phyloP scores from a whole-genome alignment of 2,329 filamentous ascomycete species.

The Fusarium anthophilum region DNA sequence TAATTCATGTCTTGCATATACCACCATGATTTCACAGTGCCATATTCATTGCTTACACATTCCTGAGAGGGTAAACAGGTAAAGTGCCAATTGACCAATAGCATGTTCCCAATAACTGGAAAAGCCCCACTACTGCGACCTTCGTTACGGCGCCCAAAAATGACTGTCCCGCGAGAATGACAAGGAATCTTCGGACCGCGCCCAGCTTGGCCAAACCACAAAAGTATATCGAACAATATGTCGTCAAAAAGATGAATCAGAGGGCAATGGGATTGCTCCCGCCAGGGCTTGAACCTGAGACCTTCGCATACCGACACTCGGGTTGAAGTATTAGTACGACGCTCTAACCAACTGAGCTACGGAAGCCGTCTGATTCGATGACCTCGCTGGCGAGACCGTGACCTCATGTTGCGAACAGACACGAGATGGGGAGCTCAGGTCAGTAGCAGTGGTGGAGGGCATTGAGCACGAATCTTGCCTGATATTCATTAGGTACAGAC shows the following conservation, averaged over 20 bases:
- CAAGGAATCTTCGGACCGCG: not conserved
- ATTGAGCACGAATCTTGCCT: too few species aligned
- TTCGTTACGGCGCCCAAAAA: not conserved
- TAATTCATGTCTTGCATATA: fast-evolving
- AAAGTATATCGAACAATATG: too few species aligned
- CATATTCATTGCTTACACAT: not conserved
- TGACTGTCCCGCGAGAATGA: not conserved
- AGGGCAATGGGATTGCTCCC: not conserved
- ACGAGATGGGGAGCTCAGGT: not conserved
- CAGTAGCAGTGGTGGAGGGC: fast-evolving
- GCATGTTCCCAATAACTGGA: too few species aligned
- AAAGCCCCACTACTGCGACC: not conserved
- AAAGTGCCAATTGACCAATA: too few species aligned
- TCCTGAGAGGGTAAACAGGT: not conserved
- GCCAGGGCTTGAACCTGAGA: not conserved
- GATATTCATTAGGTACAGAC: too few species aligned
- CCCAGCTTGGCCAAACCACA: too few species aligned
- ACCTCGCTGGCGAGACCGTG: not conserved
- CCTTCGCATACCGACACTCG: not conserved
- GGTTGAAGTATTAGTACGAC: not conserved
- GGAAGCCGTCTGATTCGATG: not conserved
- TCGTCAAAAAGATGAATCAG: not conserved
- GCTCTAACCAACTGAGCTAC: not conserved
- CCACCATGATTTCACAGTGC: too few species aligned
- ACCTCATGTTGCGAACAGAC: fast-evolving